Base-by-base conservation (phyloP, 768 basidiomycete genomes). In the Hypsizygus marmoreus region DNA sequence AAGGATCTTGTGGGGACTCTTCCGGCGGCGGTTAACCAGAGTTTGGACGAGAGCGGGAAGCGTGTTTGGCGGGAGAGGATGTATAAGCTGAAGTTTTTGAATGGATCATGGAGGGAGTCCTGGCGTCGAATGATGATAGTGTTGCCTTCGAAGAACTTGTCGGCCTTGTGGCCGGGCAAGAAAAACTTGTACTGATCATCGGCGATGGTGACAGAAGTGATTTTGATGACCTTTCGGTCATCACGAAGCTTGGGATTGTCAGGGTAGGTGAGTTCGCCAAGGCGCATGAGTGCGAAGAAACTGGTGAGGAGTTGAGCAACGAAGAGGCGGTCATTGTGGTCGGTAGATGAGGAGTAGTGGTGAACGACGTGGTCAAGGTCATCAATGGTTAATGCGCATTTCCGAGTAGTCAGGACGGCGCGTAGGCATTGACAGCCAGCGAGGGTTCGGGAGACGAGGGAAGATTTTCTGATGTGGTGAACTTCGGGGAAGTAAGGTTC, bases 401-500 rank as follows among this genome's bases (percentile, higher is more conserved):
- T 68, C 4, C 64, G 55, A 0, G 24, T 13, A 5, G 55, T 30
- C 0, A 60, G 54, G 0, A 14, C 30, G 8, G 43, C 45, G 4
- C 24, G 40, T 0, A 60, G 32, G 2, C 55, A 41, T 10, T 47
- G 49, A 43, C 54, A 61, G 6, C 69, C 69, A 0, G 14, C 10
- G 0, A 69, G 42, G 0, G 67, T 67, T 4, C 50, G 35, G 0
- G 19, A 6, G 1, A 72, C 69, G 0, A 72, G 50, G 0, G 30
- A 23, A 13, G 47, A 43, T 4, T 48, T 29, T 2, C 62, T 56
- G n/a, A 38, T 30, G 0, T 9, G 13, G 1, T 61, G 57, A 2
- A 68, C 58, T 1, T 52, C 9, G 1, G 72, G 71, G 50, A 55
- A 74, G 20, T 51, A 48, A 0, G 53, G 28, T 43, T 69, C 60